These are phyloP conservation scores for Phytophthora cactorum DNA, from an alignment of 352 stramenopile genomes.

Conservation along the genomic window DNA sequence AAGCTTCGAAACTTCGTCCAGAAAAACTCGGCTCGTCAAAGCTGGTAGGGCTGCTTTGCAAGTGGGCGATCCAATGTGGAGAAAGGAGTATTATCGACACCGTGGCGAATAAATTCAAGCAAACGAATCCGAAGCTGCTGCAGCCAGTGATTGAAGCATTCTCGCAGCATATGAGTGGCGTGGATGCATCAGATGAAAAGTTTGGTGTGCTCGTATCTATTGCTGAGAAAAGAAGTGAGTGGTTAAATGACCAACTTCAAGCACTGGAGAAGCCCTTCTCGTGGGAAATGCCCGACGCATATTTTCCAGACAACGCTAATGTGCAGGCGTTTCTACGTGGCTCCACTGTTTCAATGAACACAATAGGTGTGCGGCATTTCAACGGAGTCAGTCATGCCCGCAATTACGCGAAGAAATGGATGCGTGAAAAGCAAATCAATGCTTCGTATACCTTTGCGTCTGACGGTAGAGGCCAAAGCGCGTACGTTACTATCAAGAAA, in stretches of 20 bases:
- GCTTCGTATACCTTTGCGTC: background rate
- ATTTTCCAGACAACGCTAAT: slow-evolving; percentile 7
- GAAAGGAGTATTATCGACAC: slow-evolving; percentile 2
- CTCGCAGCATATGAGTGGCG: background rate
- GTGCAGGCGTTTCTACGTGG: slow-evolving; percentile 25
- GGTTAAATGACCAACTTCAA: slow-evolving; percentile 8
- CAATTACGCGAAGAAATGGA: slow-evolving; percentile 1
- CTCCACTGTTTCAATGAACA: slow-evolving; percentile 3
- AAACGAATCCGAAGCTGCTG: slow-evolving; percentile 10
- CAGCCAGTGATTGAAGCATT: slow-evolving; percentile 4
- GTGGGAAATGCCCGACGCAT: slow-evolving; percentile 23
- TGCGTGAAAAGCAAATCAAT: slow-evolving; percentile 8
- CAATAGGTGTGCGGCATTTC: background rate
- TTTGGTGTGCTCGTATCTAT: slow-evolving; percentile 5
- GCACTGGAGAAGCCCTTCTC: slow-evolving; percentile 5
- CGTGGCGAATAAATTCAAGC: slow-evolving; percentile 12
- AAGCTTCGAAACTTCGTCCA: slow-evolving; percentile 1
- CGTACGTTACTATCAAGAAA: slow-evolving; percentile 5
- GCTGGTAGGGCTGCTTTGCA: slow-evolving; percentile 6
- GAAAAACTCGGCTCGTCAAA: slow-evolving; percentile 3
- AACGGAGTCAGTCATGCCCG: background rate
- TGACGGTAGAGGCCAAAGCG: background rate
- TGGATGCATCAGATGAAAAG: slow-evolving; percentile 1
- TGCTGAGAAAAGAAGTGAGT: slow-evolving; percentile 4
- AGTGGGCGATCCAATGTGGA: background rate